Evolutionary conservation across 208 protist genomes (phyloP).

Genomic region (Naegleria gruberi): DNA sequence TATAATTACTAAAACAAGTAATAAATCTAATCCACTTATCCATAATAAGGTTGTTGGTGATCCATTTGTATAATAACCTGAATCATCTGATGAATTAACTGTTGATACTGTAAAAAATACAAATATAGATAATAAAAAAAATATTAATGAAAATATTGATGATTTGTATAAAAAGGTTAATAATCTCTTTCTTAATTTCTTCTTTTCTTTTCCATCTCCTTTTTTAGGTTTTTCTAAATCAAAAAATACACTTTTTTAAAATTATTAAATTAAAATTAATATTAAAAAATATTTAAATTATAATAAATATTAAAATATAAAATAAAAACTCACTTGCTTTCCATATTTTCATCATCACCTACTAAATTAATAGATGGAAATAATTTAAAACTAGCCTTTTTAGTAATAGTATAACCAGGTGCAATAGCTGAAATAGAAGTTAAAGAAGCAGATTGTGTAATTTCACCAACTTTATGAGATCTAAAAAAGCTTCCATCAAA

Average conservation of each 20-base stretch:
- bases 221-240: neutral
- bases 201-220: neutral
- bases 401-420: neutral
- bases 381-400: neutral
- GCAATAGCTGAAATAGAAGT: neutral
- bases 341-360: neutral
- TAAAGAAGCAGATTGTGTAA: neutral
- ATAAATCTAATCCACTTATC: neutral
- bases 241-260: neutral
- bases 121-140: neutral
- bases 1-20: neutral
- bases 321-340: neutral
- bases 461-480: neutral
- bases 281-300: no score
- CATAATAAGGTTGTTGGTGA: neutral
- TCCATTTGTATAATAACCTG: neutral
- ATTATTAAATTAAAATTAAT: neutral
- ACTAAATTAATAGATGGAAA: neutral
- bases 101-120: neutral
- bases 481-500: no score
- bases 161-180: neutral
- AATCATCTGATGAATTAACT: neutral
- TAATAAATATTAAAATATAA: no score
- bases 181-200: neutral
- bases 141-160: neutral